Percentiles rank a stretch among this genome's conserved stretches.
These are phyloP conservation scores for Euphorbia celastroides DNA, from an alignment of 441 rosid genomes.

Conservation along the genomic window DNA sequence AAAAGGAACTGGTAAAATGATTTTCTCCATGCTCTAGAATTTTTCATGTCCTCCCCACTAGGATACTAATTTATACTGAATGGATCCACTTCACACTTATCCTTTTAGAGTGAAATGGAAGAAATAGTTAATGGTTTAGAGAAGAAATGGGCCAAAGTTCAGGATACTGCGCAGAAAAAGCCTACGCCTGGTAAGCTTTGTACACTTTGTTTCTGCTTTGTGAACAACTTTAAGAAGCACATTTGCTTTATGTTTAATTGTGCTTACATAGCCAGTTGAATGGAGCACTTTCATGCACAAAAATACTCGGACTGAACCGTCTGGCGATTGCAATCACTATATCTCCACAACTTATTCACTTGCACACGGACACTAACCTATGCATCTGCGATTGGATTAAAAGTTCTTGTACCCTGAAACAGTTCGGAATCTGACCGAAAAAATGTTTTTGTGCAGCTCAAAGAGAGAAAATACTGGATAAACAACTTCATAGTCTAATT, in stretches of 20 bases:
- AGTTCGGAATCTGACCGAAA: conserved; percentile 1
- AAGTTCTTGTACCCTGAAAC: neutral
- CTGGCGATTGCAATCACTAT: neutral
- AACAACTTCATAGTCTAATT: conserved; percentile 78
- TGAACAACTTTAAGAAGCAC: neutral
- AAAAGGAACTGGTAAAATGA: conserved; percentile 49
- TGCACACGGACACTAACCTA: neutral
- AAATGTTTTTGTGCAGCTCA: conserved; percentile 44
- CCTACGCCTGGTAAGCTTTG: conserved; percentile 59
- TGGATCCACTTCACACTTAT: conserved; percentile 19
- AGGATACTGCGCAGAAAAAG: conserved; percentile 62
- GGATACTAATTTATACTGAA: conserved; percentile 5
- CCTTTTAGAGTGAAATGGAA: conserved; percentile 57
- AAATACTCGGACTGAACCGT: neutral
- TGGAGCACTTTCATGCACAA: neutral
- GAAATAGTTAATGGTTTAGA: conserved; percentile 60
- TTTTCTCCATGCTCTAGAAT: neutral
- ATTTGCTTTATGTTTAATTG: neutral
- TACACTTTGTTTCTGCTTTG: conserved; percentile 1
- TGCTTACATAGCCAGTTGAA: neutral
- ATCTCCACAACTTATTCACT: neutral
- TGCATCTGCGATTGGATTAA: neutral
- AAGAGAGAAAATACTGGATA: conserved; percentile 83
- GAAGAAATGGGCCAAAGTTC: conserved; percentile 55
- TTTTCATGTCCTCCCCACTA: neutral